phyloP scores from a whole-genome alignment of 768 basidiomycete species.

The Albatrellus ellisii region DNA sequence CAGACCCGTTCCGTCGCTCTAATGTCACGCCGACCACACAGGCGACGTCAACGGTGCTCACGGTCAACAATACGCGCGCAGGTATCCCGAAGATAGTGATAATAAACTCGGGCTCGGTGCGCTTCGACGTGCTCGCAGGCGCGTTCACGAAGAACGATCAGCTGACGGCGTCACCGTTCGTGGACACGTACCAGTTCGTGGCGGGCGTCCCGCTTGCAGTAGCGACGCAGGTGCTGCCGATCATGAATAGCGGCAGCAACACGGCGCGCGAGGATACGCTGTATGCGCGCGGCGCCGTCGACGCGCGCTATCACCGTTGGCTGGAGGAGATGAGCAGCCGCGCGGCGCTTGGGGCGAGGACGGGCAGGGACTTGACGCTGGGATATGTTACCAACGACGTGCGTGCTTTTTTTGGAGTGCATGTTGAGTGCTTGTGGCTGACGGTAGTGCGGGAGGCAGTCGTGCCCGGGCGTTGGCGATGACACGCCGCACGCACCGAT shows the following conservation, averaged over 20 bases:
- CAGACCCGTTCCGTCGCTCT: slow-evolving; percentile 6
- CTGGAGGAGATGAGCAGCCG: slow-evolving; percentile 38
- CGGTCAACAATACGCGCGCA: slow-evolving; percentile 51
- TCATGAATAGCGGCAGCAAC: slow-evolving; percentile 36
- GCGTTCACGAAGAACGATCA: slow-evolving; percentile 74
- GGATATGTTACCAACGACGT: slow-evolving; percentile 71
- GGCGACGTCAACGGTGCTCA: slow-evolving; percentile 42
- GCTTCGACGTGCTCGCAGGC: slow-evolving; percentile 57
- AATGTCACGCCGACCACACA: slow-evolving; percentile 14
- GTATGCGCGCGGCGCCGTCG: slow-evolving; percentile 38
- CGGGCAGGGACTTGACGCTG: slow-evolving; percentile 39
- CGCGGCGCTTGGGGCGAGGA: slow-evolving; percentile 26
- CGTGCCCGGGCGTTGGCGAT: slow-evolving; percentile 66
- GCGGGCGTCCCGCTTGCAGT: slow-evolving; percentile 35
- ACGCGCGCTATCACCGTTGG: slow-evolving; percentile 39
- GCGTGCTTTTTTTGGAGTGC: slow-evolving; percentile 14
- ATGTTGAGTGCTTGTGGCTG: neutral
- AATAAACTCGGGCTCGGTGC: slow-evolving; percentile 46
- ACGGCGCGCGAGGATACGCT: slow-evolving; percentile 24
- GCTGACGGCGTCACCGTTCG: slow-evolving; percentile 60
- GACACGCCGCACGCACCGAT: slow-evolving; percentile 54
- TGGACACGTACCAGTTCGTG: slow-evolving; percentile 50
- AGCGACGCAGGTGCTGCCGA: slow-evolving; percentile 40
- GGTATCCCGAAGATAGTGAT: slow-evolving; percentile 51
- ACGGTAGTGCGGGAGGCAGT: slow-evolving; percentile 21